Percentiles rank a stretch among this genome's conserved stretches.
These are phyloP conservation scores for Westerdykella ornata DNA, from an alignment of 2,329 filamentous ascomycete species.

Conservation along the genomic window DNA sequence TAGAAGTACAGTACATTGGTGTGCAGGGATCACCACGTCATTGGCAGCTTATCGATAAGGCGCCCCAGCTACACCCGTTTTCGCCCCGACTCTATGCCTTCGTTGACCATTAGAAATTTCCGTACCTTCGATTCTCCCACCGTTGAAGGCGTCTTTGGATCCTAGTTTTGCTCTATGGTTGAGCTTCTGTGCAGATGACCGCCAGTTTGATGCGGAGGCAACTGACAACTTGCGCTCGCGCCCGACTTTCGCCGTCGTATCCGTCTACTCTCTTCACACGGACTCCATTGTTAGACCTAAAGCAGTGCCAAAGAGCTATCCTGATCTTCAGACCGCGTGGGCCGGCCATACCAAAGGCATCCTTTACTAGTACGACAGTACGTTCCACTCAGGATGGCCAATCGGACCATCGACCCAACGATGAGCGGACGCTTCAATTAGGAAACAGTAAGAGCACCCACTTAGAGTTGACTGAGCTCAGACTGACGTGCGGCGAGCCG, in stretches of 20 bases:
- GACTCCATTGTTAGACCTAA: constrained; percentile 26
- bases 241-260: constrained; percentile 20
- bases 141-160: neutral
- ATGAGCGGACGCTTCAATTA: constrained; percentile 56
- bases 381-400: constrained; percentile 14
- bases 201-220: constrained; percentile 42
- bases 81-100: neutral
- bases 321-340: constrained; percentile 28
- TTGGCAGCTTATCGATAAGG: neutral
- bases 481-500: constrained; percentile 39
- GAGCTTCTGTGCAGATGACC: constrained; percentile 34
- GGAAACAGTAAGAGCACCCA: constrained; percentile 49
- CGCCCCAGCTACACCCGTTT: neutral
- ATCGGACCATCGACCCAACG: constrained; percentile 45
- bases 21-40: constrained; percentile 1
- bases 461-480: neutral
- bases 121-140: neutral
- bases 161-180: constrained; percentile 23
- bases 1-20: neutral
- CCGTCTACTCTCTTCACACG: constrained; percentile 18
- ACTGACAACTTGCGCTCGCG: constrained; percentile 39
- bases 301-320: constrained; percentile 30
- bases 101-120: neutral
- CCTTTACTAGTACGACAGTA: constrained; percentile 40
- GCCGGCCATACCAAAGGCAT: constrained; percentile 34